phyloP scores from a whole-genome alignment of 1,284 basidiomycete species.

The Ganoderma resinaceum region DNA sequence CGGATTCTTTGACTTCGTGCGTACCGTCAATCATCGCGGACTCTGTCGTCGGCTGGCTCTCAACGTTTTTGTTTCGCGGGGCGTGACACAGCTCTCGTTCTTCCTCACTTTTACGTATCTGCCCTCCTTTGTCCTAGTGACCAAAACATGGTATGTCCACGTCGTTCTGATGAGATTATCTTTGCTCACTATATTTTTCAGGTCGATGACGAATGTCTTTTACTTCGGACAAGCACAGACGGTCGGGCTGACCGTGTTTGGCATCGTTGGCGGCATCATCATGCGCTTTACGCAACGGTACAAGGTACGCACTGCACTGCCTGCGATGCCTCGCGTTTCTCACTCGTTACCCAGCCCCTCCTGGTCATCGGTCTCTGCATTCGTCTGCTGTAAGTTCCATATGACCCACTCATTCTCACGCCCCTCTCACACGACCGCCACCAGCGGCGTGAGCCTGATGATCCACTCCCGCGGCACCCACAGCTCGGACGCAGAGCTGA shows the following conservation, averaged over 20 bases:
- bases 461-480: conserved; percentile 71
- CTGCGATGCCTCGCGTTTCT: neutral
- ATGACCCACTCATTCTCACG: neutral
- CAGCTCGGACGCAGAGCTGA: conserved; percentile 64
- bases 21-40: conserved; percentile 32
- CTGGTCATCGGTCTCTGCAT: conserved; percentile 73
- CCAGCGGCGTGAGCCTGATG: conserved; percentile 74
- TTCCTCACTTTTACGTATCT: conserved; percentile 68
- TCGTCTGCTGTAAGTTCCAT: conserved; percentile 53
- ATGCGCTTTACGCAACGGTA: conserved; percentile 65
- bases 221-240: conserved; percentile 66
- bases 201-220: conserved; percentile 57
- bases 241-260: conserved; percentile 70
- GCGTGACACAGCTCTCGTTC: conserved; percentile 58
- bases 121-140: conserved; percentile 65
- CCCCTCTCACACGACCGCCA: neutral
- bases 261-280: conserved; percentile 62
- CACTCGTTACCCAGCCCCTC: conserved; percentile 51
- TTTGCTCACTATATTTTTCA: conserved; percentile 26
- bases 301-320: conserved; percentile 45
- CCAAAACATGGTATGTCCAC: conserved; percentile 61
- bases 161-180: neutral
- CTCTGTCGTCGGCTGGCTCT: neutral
- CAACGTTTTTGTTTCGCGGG: conserved; percentile 1
- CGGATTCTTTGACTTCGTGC: conserved; percentile 75